phyloP scores from a whole-genome alignment of 169 alveolate genomes.

The Cryptosporidium sp. region DNA sequence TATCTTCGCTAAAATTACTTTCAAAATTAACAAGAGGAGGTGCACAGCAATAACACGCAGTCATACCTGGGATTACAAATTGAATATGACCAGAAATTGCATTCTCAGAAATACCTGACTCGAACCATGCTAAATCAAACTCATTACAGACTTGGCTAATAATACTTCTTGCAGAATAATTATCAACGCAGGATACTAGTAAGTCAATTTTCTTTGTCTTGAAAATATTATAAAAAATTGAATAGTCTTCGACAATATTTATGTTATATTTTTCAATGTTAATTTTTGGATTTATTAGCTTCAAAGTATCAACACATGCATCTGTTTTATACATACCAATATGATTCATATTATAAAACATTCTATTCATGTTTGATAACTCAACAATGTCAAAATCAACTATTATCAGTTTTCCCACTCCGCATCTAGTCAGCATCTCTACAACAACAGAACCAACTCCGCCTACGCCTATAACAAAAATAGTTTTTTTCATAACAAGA shows the following conservation, averaged over 20 bases:
- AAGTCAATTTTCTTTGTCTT: conserved; percentile 87
- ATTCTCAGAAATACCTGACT: conserved; percentile 96
- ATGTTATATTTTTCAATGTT: conserved; percentile 89
- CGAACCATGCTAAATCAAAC: conserved; percentile 93
- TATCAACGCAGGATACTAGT: conserved; percentile 95
- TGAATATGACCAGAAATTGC: conserved; percentile 96
- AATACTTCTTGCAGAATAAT: conserved; percentile 96
- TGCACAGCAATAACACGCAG: conserved; percentile 93
- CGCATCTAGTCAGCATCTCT: conserved; percentile 96
- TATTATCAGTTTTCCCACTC: conserved; percentile 93
- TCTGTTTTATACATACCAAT: conserved; percentile 93
- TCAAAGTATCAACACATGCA: conserved; percentile 86
- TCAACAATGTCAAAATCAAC: conserved; percentile 96
- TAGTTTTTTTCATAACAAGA: conserved; percentile 85
- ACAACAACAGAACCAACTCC: conserved; percentile 97
- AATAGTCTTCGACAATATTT: conserved; percentile 89
- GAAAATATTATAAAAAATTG: conserved; percentile 84
- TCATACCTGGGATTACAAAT: conserved; percentile 93
- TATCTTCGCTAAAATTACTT: conserved; percentile 30
- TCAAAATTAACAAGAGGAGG: conserved; percentile 56
- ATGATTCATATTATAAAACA: conserved; percentile 92
- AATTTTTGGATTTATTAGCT: conserved; percentile 92
- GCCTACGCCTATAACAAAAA: conserved; percentile 94
- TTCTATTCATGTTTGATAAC: conserved; percentile 94
- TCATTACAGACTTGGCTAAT: conserved; percentile 94